These are phyloP conservation scores for Euphrasia arctica DNA, from an alignment of 305 asterid genomes.

Conservation along the genomic window DNA sequence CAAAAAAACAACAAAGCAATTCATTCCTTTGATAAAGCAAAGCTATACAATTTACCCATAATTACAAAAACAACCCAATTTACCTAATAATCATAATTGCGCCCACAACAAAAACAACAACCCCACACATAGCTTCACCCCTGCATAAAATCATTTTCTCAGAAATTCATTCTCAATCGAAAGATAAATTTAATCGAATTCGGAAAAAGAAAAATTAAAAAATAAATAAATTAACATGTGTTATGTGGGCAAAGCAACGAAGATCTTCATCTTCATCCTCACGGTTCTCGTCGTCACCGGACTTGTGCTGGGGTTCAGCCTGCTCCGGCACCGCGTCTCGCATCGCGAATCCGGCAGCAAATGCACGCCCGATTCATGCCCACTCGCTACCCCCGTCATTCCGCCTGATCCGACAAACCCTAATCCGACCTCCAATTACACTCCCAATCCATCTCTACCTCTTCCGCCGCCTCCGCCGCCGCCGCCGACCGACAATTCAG, in stretches of 20 bases:
- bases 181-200: neutral
- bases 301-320: conserved; percentile 55
- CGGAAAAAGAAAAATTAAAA: neutral
- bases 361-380: conserved; percentile 53
- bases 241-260: conserved; percentile 89
- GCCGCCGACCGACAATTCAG: conserved; percentile 23
- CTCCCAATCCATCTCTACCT: conserved; percentile 31
- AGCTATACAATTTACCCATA: neutral
- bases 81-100: neutral
- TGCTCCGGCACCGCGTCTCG: conserved; percentile 36
- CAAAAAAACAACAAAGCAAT: neutral
- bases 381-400: conserved; percentile 36
- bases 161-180: neutral
- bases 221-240: conserved; percentile 37
- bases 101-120: neutral
- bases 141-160: neutral
- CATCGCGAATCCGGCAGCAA: conserved; percentile 28
- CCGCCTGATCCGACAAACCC: conserved; percentile 36
- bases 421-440: conserved; percentile 29
- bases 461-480: conserved; percentile 30
- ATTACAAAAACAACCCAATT: neutral
- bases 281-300: conserved; percentile 55
- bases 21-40: neutral
- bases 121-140: too few relatives aligned
- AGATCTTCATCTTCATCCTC: conserved; percentile 88